A percentile compares a stretch with the other conserved stretches of the same genome.
phyloP scores from a whole-genome alignment of 2,329 filamentous ascomycete genomes.

The Sporothrix curviconia region DNA sequence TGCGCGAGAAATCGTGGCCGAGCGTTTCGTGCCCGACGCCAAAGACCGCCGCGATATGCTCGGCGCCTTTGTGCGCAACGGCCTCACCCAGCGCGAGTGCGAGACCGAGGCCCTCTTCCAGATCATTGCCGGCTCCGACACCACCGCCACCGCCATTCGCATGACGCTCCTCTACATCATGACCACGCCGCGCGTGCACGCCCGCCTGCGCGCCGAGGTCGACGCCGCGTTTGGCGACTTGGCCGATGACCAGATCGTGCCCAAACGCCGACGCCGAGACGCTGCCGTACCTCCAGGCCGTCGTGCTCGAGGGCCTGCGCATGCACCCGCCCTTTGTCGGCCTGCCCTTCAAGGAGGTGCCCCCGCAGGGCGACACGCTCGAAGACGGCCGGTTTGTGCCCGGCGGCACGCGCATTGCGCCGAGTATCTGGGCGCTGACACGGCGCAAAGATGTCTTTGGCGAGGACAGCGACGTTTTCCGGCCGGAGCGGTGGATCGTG shows the following conservation, averaged over 20 bases:
- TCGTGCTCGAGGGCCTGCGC: slow-evolving; percentile 42
- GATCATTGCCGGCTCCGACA: slow-evolving; percentile 29
- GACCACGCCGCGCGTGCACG: slow-evolving; percentile 22
- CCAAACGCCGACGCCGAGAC: slow-evolving; percentile 28
- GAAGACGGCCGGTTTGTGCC: slow-evolving; percentile 38
- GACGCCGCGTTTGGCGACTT: slow-evolving; percentile 25
- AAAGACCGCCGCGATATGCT: slow-evolving; percentile 17
- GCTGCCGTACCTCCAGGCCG: slow-evolving; percentile 43
- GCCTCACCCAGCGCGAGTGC: slow-evolving; percentile 32
- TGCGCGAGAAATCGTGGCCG: slow-evolving; percentile 21
- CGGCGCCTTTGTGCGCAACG: slow-evolving; percentile 35
- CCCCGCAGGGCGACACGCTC: slow-evolving; percentile 33
- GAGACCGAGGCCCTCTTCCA: slow-evolving; percentile 40
- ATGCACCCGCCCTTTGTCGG: slow-evolving; percentile 39
- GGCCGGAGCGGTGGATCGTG: slow-evolving; percentile 41
- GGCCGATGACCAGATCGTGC: not conserved
- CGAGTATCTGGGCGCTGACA: slow-evolving; percentile 26
- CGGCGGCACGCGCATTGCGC: slow-evolving; percentile 36
- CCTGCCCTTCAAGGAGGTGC: slow-evolving; percentile 23
- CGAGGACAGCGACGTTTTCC: slow-evolving; percentile 34
- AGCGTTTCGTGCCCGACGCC: slow-evolving; percentile 13
- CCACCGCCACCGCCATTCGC: slow-evolving; percentile 27
- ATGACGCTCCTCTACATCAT: slow-evolving; percentile 24
- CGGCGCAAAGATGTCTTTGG: slow-evolving; percentile 32
- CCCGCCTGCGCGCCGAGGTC: slow-evolving; percentile 30